phyloP scores from a whole-genome alignment of 75 land plant genomes.

The Larix kaempferi region DNA sequence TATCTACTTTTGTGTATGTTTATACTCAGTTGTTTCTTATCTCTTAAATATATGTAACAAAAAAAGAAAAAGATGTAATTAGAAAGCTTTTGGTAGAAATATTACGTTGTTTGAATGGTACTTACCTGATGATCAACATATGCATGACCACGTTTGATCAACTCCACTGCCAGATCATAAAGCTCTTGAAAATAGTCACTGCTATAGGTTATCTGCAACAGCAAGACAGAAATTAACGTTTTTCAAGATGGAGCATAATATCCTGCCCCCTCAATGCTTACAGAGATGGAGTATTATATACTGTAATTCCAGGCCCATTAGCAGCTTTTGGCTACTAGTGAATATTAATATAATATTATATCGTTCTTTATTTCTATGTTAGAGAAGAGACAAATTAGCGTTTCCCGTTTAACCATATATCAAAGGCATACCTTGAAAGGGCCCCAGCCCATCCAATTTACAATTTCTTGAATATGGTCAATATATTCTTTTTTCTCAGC shows the following conservation, averaged over 20 bases:
- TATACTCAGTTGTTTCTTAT: background rate
- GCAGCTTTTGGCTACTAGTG: too few species aligned
- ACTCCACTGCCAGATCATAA: slow-evolving; percentile 89
- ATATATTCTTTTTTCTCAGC: slow-evolving; percentile 98
- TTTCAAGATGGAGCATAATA: background rate
- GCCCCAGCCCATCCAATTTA: slow-evolving; percentile 97
- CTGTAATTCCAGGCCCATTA: too few species aligned
- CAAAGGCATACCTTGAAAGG: slow-evolving; percentile 78
- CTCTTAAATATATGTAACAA: background rate
- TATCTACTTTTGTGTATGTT: background rate
- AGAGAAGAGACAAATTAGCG: background rate
- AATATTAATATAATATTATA: too few species aligned
- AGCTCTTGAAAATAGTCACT: slow-evolving; percentile 95
- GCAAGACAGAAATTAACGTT: background rate
- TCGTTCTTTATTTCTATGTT: too few species aligned
- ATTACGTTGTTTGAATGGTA: background rate
- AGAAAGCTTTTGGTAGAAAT: background rate
- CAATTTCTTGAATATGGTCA: slow-evolving; percentile 95
- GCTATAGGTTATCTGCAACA: slow-evolving; percentile 83
- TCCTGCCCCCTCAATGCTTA: too few species aligned
- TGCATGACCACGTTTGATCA: slow-evolving; percentile 82
- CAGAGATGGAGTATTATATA: too few species aligned
- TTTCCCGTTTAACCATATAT: background rate
- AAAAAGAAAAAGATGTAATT: background rate
- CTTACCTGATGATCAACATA: slow-evolving; percentile 98